These are phyloP conservation scores for Suillus weaverae DNA, from an alignment of 768 basidiomycete species.

Conservation along the genomic window DNA sequence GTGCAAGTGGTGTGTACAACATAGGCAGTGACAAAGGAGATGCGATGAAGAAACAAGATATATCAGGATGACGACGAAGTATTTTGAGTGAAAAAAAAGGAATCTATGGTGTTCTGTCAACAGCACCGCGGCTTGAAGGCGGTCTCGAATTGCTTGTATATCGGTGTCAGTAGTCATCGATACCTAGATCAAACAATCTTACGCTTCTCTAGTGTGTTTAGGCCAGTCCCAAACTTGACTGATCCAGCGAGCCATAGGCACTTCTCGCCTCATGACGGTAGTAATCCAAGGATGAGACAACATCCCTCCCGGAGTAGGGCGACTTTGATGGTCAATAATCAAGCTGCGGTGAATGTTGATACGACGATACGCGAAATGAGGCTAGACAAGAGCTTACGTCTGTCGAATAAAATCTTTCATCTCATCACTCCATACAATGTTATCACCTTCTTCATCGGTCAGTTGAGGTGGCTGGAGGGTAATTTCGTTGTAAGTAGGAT, in stretches of 20 bases:
- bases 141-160: constrained; percentile 2
- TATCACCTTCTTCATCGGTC: constrained; percentile 64
- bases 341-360: constrained; percentile 45
- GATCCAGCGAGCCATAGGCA: constrained; percentile 89
- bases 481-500: constrained; percentile 18
- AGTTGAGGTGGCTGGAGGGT: constrained; percentile 70
- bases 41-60: constrained; percentile 7
- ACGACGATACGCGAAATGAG: constrained; percentile 9
- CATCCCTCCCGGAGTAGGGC: constrained; percentile 84
- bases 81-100: background rate
- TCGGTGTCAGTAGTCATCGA: background rate
- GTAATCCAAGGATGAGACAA: constrained; percentile 83
- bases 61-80: background rate
- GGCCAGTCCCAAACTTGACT: constrained; percentile 83
- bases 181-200: constrained; percentile 7
- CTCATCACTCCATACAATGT: constrained; percentile 63
- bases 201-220: constrained; percentile 34
- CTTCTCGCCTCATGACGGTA: constrained; percentile 73
- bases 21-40: background rate
- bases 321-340: constrained; percentile 61
- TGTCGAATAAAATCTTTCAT: constrained; percentile 92
- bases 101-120: constrained; percentile 6
- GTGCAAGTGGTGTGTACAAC: constrained; percentile 1
- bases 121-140: constrained; percentile 6
- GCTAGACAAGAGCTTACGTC: constrained; percentile 48